These are phyloP conservation scores for Pichia sp. DNA, from an alignment of 1,139 yeast genomes.

Conservation along the genomic window DNA sequence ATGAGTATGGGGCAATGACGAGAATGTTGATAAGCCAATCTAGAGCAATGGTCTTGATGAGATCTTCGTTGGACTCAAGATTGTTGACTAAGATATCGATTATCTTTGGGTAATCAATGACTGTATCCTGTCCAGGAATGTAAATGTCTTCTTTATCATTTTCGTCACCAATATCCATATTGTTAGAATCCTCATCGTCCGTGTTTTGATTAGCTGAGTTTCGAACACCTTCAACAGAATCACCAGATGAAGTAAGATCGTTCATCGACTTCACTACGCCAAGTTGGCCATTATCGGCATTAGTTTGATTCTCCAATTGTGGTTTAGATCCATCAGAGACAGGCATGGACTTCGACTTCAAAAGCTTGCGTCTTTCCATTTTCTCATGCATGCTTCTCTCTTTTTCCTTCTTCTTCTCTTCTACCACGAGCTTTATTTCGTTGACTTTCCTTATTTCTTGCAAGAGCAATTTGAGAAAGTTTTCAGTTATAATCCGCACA, in stretches of 20 bases:
- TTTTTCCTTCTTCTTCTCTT: slow-evolving; percentile 18
- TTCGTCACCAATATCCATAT: no score
- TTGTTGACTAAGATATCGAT: slow-evolving; percentile 76
- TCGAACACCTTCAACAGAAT: slow-evolving; percentile 4
- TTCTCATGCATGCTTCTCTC: slow-evolving; percentile 17
- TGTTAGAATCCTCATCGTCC: slow-evolving; percentile 29
- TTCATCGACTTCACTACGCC: no score
- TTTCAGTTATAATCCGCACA: slow-evolving; percentile 80
- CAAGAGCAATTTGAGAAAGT: slow-evolving; percentile 64
- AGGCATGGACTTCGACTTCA: slow-evolving; percentile 23
- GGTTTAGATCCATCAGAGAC: no score
- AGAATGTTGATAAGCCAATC: slow-evolving; percentile 79
- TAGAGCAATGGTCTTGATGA: slow-evolving; percentile 72
- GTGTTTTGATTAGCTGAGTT: slow-evolving; percentile 1
- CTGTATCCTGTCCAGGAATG: slow-evolving; percentile 81
- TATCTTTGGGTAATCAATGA: slow-evolving; percentile 72
- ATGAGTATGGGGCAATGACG: slow-evolving; percentile 68
- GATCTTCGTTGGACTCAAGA: slow-evolving; percentile 64
- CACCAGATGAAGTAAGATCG: no score
- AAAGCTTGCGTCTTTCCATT: no score
- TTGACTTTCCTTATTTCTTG: slow-evolving; percentile 75
- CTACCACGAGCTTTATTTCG: slow-evolving; percentile 47
- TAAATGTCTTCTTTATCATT: no score
- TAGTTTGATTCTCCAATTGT: slow-evolving; percentile 15
- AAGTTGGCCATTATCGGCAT: slow-evolving; percentile 10